Evolutionary conservation across 2,329 filamentous ascomycete species (phyloP).

Genomic region (Didymella lethalis): DNA sequence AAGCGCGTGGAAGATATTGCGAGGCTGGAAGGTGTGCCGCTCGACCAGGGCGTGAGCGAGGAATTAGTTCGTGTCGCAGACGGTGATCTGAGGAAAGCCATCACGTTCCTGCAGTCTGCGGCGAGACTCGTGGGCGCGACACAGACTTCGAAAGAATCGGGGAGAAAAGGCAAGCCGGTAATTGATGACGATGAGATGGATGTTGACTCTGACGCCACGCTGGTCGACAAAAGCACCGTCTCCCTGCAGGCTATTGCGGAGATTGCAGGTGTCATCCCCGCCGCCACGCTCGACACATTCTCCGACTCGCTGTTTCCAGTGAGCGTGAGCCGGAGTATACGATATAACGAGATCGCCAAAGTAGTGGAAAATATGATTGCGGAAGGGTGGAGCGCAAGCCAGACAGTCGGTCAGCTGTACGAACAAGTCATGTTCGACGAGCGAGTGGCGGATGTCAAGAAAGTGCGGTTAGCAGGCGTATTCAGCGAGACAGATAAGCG

Average conservation of each 20-base stretch:
- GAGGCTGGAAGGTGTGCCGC: constrained; percentile 73
- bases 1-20: constrained; percentile 85
- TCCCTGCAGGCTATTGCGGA: constrained; percentile 87
- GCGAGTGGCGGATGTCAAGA: constrained; percentile 80
- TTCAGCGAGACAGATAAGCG: constrained; percentile 97
- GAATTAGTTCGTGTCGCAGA: constrained; percentile 87
- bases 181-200: constrained; percentile 63
- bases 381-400: constrained; percentile 94
- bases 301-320: constrained; percentile 76
- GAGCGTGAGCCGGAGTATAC: constrained; percentile 52
- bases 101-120: constrained; percentile 95
- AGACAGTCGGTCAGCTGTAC: constrained; percentile 86
- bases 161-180: constrained; percentile 55
- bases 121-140: constrained; percentile 80
- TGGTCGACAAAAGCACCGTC: constrained; percentile 27
- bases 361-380: constrained; percentile 91
- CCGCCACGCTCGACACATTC: constrained; percentile 73
- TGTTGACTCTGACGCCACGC: constrained; percentile 40
- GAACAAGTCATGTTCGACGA: constrained; percentile 85
- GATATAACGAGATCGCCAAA: constrained; percentile 77
- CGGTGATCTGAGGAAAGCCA: constrained; percentile 93
- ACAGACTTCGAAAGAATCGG: constrained; percentile 36
- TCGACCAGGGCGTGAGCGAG: constrained; percentile 82
- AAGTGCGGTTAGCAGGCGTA: constrained; percentile 85
- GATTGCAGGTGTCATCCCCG: constrained; percentile 93